These are phyloP conservation scores for Samsoniella hepiali DNA, from an alignment of 2,329 filamentous ascomycete species.

Conservation along the genomic window DNA sequence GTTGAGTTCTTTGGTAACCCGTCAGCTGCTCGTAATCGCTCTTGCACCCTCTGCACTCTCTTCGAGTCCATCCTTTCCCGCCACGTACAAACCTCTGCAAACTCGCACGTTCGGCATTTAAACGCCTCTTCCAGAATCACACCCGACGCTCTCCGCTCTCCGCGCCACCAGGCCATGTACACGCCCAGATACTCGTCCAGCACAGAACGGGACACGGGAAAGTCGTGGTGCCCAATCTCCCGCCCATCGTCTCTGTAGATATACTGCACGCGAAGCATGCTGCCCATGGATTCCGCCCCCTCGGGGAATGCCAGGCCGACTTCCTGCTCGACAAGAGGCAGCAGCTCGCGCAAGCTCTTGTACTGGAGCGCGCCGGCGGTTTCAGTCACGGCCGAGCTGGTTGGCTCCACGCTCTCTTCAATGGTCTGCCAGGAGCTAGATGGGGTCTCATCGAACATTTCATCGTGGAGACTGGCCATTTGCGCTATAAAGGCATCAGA, in stretches of 20 bases:
- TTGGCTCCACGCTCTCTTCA: background rate
- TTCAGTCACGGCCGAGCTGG: background rate
- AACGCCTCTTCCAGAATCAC: slow-evolving; percentile 82
- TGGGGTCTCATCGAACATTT: slow-evolving; percentile 53
- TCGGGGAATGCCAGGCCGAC: slow-evolving; percentile 51
- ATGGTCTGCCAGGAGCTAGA: slow-evolving; percentile 31
- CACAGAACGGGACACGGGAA: slow-evolving; percentile 62
- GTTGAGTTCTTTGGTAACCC: background rate
- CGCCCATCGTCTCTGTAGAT: slow-evolving; percentile 50
- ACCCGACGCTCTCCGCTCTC: slow-evolving; percentile 66
- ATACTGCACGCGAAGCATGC: slow-evolving; percentile 54
- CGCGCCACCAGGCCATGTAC: slow-evolving; percentile 86
- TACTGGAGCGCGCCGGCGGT: slow-evolving; percentile 43
- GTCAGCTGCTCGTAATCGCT: slow-evolving; percentile 24
- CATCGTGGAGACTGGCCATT: slow-evolving; percentile 65
- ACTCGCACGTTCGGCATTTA: slow-evolving; percentile 85
- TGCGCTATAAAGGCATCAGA: slow-evolving; percentile 77
- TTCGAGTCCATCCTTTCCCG: slow-evolving; percentile 65
- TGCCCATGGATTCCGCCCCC: slow-evolving; percentile 46
- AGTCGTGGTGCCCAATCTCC: slow-evolving; percentile 53
- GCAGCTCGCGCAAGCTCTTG: slow-evolving; percentile 45
- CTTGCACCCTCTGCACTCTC: slow-evolving; percentile 27
- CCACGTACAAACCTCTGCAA: slow-evolving; percentile 77
- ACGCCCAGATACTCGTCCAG: slow-evolving; percentile 64
- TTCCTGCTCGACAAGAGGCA: slow-evolving; percentile 45